These are phyloP conservation scores for Starmerella bombi DNA, from an alignment of 805 yeast genomes.

Conservation along the genomic window DNA sequence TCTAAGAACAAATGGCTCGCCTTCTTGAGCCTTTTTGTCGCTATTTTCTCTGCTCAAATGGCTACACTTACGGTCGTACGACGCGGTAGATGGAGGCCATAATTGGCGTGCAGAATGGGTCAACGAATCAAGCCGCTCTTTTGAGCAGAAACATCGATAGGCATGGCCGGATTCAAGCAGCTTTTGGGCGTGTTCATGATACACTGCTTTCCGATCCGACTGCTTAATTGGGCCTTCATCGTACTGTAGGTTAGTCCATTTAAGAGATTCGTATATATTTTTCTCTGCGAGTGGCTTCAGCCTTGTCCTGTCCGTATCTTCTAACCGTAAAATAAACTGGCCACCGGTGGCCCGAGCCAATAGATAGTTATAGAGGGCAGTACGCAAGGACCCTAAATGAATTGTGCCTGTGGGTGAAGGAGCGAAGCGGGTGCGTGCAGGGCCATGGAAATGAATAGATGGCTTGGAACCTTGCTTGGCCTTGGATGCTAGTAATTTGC, in stretches of 20 bases:
- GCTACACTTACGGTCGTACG: slow-evolving; percentile 76
- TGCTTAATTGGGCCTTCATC: slow-evolving; percentile 85
- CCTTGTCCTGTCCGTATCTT: slow-evolving; percentile 83
- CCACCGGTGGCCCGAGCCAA: slow-evolving; percentile 73
- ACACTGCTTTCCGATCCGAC: slow-evolving; percentile 60
- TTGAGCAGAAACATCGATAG: slow-evolving; percentile 76
- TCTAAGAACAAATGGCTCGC: slow-evolving; percentile 43
- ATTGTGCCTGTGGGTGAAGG: slow-evolving; percentile 95
- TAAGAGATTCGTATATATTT: slow-evolving; percentile 57
- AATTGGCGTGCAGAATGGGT: slow-evolving; percentile 60
- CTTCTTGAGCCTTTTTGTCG: slow-evolving; percentile 25
- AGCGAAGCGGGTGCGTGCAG: slow-evolving; percentile 85
- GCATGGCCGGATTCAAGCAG: slow-evolving; percentile 58
- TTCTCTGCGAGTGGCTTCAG: slow-evolving; percentile 71
- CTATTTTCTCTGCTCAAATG: slow-evolving; percentile 35
- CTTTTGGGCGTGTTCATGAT: slow-evolving; percentile 42
- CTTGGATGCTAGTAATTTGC: slow-evolving; percentile 14
- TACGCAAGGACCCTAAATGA: slow-evolving; percentile 87
- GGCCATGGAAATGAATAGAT: slow-evolving; percentile 21
- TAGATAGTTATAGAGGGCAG: slow-evolving; percentile 81
- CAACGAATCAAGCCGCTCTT: slow-evolving; percentile 55
- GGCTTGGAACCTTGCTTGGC: not conserved
- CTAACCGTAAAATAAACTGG: slow-evolving; percentile 65
- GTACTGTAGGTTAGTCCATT: slow-evolving; percentile 60
- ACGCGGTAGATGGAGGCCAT: slow-evolving; percentile 80